A percentile compares a stretch with the other conserved stretches of the same genome.
Evolutionary conservation across 73 alveolate genomes (phyloP).

Genomic region (Paramecium pentaurelia): DNA sequence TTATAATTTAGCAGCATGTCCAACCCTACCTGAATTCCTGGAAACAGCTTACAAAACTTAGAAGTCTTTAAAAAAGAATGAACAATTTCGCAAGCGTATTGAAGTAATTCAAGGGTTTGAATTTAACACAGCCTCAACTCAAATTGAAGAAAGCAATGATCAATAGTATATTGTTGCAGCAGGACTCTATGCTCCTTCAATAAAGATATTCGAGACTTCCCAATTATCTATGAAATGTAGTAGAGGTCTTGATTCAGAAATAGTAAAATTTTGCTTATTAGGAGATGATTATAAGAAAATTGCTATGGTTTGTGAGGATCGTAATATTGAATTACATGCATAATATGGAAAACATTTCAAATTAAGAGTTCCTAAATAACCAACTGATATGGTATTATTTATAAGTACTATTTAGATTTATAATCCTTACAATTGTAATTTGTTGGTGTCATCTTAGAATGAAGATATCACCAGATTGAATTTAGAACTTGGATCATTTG

Average conservation of each 20-base stretch:
- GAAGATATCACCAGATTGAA: constrained; percentile 74
- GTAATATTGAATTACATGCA: constrained; percentile 85
- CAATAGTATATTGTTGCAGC: constrained; percentile 80
- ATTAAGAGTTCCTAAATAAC: constrained; percentile 82
- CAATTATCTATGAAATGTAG: constrained; percentile 79
- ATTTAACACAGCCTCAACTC: constrained; percentile 66
- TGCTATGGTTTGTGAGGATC: constrained; percentile 77
- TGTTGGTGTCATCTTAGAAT: constrained; percentile 73
- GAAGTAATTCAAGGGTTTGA: constrained; percentile 79
- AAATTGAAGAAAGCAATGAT: constrained; percentile 81
- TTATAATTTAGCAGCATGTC: constrained; percentile 73
- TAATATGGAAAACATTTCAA: constrained; percentile 83
- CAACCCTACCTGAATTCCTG: constrained; percentile 72
- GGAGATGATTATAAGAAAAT: constrained; percentile 78
- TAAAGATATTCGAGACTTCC: constrained; percentile 70
- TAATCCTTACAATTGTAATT: constrained; percentile 75
- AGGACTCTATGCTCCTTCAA: constrained; percentile 72
- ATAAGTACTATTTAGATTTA: constrained; percentile 34
- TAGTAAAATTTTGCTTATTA: constrained; percentile 72
- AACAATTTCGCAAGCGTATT: constrained; percentile 65
- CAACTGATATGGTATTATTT: constrained; percentile 66
- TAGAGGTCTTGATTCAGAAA: constrained; percentile 81
- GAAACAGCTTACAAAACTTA: constrained; percentile 74
- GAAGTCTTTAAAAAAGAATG: constrained; percentile 68
- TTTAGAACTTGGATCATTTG: constrained; percentile 74